Base-by-base conservation (phyloP, 257 asterid species). In the Lithospermum erythrorhizon region DNA sequence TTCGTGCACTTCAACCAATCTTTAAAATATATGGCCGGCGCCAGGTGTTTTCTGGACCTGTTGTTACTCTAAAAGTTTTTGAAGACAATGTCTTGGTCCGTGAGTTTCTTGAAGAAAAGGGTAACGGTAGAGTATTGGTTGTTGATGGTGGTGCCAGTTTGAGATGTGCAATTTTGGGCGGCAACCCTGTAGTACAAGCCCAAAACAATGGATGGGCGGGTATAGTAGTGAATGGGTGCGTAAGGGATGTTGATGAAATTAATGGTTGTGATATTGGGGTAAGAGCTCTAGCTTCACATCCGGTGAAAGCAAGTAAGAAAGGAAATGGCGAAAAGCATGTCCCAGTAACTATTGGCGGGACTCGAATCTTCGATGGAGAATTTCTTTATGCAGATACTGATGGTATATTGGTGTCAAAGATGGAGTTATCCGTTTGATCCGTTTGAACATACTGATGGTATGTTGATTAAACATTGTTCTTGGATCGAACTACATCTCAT, bases 381-480 rank as follows among this genome's bases (percentile, higher is more conserved):
- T 90, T 94, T 95, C 65, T 90, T 76, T 90, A 90, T 68, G 96
- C 97, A 6, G 96, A 90, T 74, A 74, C 78, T 68, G 97, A 90
- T 74, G 97, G 96, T 9, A 55, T 90, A 20, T 87, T 90, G 70
- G 65, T 87, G 15, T 90, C 96, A 19, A 83, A 75, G 78, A 73
- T 77, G 20, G 95, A 89, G 81, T 82, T 89, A 45, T 83, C 84
- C 16, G n/a, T 86, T 23, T 86, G 59, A 55, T 21, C 16, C 9
- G 10, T 13, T 1, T 41, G 2, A 25, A 25, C 5, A 25, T 25
- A 5, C 48, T 41, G 1, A 11, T 41, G 15, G 11, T 41, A 11
- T 6, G 48, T 41, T 11, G 48, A 7, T 41, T 41, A 9, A 41
- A 41, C 16, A 41, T 41, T 11, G 48, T 41, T 41, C 48, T 41